Conservation (phyloP, 1,139 yeast genomes). For the Candida pseudoviswanathii region DNA sequence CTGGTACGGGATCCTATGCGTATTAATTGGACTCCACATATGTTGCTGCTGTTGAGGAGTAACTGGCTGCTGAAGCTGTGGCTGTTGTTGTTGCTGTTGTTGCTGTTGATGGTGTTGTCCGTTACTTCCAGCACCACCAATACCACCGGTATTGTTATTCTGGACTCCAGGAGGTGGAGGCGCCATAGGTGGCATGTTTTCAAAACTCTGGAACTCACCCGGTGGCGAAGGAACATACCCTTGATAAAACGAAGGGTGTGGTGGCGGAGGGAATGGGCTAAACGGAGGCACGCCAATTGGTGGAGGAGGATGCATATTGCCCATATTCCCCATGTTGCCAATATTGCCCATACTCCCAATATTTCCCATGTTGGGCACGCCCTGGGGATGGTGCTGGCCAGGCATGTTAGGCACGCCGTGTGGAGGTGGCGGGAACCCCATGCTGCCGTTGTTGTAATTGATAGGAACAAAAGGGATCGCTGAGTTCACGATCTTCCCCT, state of each 20-base stretch:
- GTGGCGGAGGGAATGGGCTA: conserved; percentile 9
- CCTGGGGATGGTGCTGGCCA: conserved; percentile 18
- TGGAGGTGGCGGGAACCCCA: conserved; percentile 1
- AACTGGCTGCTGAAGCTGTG: not conserved
- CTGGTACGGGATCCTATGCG: conserved; percentile 2
- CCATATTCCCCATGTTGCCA: not conserved
- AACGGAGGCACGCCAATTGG: conserved; percentile 7
- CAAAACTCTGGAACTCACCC: conserved; percentile 14
- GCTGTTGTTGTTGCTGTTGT: conserved; percentile 8
- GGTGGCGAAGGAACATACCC: conserved; percentile 10
- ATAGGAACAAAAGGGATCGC: conserved; percentile 4
- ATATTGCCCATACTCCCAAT: too few relatives aligned
- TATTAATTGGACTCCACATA: conserved; percentile 19
- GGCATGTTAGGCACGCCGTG: conserved; percentile 22
- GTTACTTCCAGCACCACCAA: not conserved
- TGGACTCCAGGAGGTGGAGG: not conserved
- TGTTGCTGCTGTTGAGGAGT: conserved; percentile 1
- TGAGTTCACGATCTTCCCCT: not conserved
- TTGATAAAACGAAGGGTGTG: conserved; percentile 8
- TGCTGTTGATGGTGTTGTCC: not conserved
- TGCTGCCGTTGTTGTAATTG: conserved; percentile 1
- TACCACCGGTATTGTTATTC: not conserved
- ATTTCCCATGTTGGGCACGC: not conserved
- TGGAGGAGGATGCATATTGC: conserved; percentile 3
- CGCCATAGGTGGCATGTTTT: conserved; percentile 7